Base-by-base conservation (phyloP, 108 stramenopile species). In the Nitzschia sp. region DNA sequence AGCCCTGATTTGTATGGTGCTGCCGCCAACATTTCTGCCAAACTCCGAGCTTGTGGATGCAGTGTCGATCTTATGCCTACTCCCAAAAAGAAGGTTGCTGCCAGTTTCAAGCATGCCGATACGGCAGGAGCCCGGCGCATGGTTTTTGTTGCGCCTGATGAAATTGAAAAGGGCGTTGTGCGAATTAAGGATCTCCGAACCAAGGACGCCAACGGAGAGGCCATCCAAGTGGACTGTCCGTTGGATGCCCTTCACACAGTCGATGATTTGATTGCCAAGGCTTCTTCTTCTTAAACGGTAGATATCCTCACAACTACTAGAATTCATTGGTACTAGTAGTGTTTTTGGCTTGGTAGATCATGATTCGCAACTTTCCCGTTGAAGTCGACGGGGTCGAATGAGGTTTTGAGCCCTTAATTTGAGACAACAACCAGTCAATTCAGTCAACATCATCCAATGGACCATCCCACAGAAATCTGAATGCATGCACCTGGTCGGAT, bases 71-170 rank as follows among this genome's bases (percentile, higher is more conserved):
- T 96, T 17, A 87, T 96, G 73, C 76, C 96, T 29, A 93, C 95
- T 61, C 73, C 86, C 39, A 95, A 92, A 67, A 97, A 97, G 77
- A 73, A 92, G 57, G 96, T 92, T 14, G 97, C 97, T 60, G 91
- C 91, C 79, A 92, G 84, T 10, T 97, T 97, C 72, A 95, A 97
- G 80, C 88, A 97, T 72, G 98, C 96, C 10, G 95, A 95, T 71
- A 78, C 90, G 54, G 87, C 80, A 9, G 91, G 92, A 25, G 94
- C 95, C 22, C 71, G 67, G 44, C 82, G 83, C 68, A 93, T 88
- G 70, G 88, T 92, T 7, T 91, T 98, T 81, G 90, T 97, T 39
- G 96, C 90, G 25, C 87, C 82, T 22, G 81, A 89, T 50, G 97
- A 98, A 75, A 85, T 87, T 74, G 82, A 73, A 46, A 85, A 83